phyloP scores from a whole-genome alignment of 768 basidiomycete genomes.

The Phallus indusiatus region DNA sequence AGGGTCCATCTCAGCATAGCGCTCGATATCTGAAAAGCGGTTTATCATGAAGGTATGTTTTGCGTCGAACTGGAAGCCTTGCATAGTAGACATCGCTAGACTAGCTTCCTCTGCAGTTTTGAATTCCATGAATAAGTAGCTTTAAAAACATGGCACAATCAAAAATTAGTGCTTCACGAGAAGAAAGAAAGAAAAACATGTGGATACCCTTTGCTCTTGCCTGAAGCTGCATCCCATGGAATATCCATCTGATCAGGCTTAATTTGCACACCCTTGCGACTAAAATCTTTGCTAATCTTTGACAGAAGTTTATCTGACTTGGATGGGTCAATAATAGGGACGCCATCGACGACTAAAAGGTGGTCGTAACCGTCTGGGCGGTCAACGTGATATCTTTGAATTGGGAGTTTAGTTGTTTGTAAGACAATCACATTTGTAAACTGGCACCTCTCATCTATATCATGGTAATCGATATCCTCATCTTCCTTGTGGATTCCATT shows the following conservation, averaged over 20 bases:
- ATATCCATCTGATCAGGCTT: constrained; percentile 72
- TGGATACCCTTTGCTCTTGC: constrained; percentile 82
- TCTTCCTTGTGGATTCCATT: constrained; percentile 29
- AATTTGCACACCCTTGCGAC: constrained; percentile 67
- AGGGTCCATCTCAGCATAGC: constrained; percentile 67
- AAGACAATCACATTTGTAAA: background rate
- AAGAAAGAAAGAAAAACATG: constrained; percentile 5
- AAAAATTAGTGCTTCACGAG: too few species aligned
- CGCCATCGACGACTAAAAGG: constrained; percentile 84
- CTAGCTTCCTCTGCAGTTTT: constrained; percentile 60
- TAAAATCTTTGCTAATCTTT: constrained; percentile 78
- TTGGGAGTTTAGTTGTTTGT: constrained; percentile 1
- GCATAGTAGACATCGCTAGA: constrained; percentile 54
- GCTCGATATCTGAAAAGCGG: constrained; percentile 84
- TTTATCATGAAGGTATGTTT: constrained; percentile 80
- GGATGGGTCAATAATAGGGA: constrained; percentile 80
- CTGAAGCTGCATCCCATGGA: constrained; percentile 77
- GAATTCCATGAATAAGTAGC: constrained; percentile 79
- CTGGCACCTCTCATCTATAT: constrained; percentile 78
- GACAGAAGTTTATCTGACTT: constrained; percentile 76
- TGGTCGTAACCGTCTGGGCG: constrained; percentile 85
- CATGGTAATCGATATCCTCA: constrained; percentile 76
- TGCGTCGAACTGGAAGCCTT: constrained; percentile 79
- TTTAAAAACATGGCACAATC: constrained; percentile 20
- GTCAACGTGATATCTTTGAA: constrained; percentile 72